Percentiles rank a stretch among this genome's conserved stretches.
These are phyloP conservation scores for Grifola frondosa DNA, from an alignment of 1,284 basidiomycete species.

Conservation along the genomic window DNA sequence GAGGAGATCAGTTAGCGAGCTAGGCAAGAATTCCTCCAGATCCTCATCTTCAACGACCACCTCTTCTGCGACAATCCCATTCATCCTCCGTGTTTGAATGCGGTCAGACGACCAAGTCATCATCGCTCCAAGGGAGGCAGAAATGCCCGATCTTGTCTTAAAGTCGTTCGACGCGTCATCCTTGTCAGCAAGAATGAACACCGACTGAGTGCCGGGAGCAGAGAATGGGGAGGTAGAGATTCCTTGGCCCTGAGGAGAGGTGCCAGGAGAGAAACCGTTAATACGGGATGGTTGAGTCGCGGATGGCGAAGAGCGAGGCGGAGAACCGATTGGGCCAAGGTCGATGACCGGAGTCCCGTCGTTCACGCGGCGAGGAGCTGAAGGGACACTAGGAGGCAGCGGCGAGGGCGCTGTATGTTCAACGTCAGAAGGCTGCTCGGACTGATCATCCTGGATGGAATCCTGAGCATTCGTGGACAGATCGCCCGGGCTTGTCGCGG, in stretches of 20 bases:
- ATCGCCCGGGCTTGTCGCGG: constrained; percentile 18
- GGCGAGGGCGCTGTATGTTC: constrained; percentile 32
- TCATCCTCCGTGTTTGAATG: constrained; percentile 18
- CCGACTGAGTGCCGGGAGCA: constrained; percentile 59
- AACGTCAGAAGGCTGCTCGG: constrained; percentile 4
- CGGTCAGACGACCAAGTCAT: constrained; percentile 33
- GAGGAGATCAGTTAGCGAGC: constrained; percentile 82
- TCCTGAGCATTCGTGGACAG: constrained; percentile 8
- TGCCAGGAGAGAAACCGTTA: constrained; percentile 48
- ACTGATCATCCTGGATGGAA: constrained; percentile 8
- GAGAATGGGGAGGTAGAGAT: constrained; percentile 66
- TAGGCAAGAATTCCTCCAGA: constrained; percentile 84
- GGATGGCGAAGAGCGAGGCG: constrained; percentile 49
- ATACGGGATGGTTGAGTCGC: constrained; percentile 35
- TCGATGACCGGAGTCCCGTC: constrained; percentile 41
- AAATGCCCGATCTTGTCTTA: constrained; percentile 39
- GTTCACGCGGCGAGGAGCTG: constrained; percentile 38
- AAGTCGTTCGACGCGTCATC: constrained; percentile 34
- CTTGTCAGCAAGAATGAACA: constrained; percentile 49
- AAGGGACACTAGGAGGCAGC: constrained; percentile 53
- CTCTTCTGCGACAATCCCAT: constrained; percentile 29
- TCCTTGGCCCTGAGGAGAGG: constrained; percentile 44
- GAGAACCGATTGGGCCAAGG: constrained; percentile 78
- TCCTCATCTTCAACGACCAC: constrained; percentile 71
- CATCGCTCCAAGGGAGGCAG: constrained; percentile 47